Conservation (phyloP, 371 early-diverging fungal species). For the Apophysomyces sp. region DNA sequence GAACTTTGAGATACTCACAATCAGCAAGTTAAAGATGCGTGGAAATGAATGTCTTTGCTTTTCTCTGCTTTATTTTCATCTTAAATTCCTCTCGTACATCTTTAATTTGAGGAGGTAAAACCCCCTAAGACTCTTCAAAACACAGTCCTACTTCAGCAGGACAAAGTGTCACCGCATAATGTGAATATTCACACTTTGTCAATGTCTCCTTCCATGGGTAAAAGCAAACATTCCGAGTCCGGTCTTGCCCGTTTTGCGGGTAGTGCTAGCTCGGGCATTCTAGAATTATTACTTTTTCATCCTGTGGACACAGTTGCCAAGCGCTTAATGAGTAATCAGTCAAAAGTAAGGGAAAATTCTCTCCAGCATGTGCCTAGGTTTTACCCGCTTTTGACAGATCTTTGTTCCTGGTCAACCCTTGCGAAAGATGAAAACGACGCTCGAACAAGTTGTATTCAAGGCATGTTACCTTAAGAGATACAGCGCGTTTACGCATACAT, state of each 20-base stretch:
- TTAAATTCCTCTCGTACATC: no score
- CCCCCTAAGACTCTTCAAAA: no score
- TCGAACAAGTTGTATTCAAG: conserved; percentile 84
- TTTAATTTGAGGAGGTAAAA: no score
- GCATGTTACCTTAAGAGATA: conserved; percentile 25
- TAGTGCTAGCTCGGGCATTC: conserved; percentile 89
- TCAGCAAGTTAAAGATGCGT: no score
- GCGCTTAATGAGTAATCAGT: conserved; percentile 91
- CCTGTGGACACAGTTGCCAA: conserved; percentile 98
- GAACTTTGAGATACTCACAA: no score
- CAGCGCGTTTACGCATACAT: no score
- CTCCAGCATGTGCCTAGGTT: not conserved
- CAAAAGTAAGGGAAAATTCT: not conserved
- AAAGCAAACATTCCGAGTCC: conserved; percentile 73
- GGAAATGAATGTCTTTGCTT: no score
- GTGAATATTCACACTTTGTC: conserved; percentile 7
- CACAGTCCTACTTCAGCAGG: no score
- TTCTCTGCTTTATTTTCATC: no score
- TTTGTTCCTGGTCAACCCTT: conserved; percentile 61
- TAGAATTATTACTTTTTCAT: conserved; percentile 95
- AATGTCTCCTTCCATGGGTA: conserved; percentile 62
- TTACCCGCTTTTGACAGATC: conserved; percentile 53
- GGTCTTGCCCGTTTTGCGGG: conserved; percentile 87
- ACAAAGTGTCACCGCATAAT: no score
- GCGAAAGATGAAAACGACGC: conserved; percentile 55